A percentile compares a stretch with the other conserved stretches of the same genome.
These are phyloP conservation scores for Porodaedalea pini DNA, from an alignment of 1,284 basidiomycete genomes.

Conservation along the genomic window DNA sequence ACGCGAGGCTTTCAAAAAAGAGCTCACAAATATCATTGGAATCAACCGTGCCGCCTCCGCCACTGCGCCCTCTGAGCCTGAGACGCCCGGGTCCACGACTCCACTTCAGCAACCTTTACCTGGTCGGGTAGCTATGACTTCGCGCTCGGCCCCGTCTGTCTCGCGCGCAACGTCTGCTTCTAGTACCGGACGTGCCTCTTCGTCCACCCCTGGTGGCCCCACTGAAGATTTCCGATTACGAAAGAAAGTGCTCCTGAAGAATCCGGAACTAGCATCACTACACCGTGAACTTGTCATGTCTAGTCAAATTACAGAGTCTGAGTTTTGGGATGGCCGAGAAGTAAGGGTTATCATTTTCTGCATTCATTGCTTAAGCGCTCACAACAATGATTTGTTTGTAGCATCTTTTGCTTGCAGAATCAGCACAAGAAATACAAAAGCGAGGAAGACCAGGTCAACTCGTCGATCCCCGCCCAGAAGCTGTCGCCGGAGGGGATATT, in stretches of 20 bases:
- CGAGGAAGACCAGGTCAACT: slow-evolving; percentile 83
- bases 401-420: slow-evolving; percentile 70
- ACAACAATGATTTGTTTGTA: slow-evolving; percentile 28
- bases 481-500: slow-evolving; percentile 75
- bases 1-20: slow-evolving; percentile 75
- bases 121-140: neutral
- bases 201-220: slow-evolving; percentile 55
- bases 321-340: slow-evolving; percentile 95
- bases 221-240: slow-evolving; percentile 66
- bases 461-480: slow-evolving; percentile 85
- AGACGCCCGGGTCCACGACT: slow-evolving; percentile 26
- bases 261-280: slow-evolving; percentile 70
- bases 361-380: slow-evolving; percentile 18
- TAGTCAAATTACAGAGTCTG: slow-evolving; percentile 82
- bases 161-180: slow-evolving; percentile 60
- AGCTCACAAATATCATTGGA: slow-evolving; percentile 70
- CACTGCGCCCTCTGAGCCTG: slow-evolving; percentile 23
- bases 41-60: slow-evolving; percentile 47
- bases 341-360: slow-evolving; percentile 44
- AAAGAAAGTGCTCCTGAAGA: slow-evolving; percentile 75
- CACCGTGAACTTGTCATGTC: slow-evolving; percentile 85
- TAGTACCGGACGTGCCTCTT: slow-evolving; percentile 53
- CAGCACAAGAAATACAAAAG: slow-evolving; percentile 69
- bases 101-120: slow-evolving; percentile 15
- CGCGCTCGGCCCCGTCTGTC: slow-evolving; percentile 7